phyloP scores from a whole-genome alignment of 805 yeast species.

The Metschnikowia reukaufii region DNA sequence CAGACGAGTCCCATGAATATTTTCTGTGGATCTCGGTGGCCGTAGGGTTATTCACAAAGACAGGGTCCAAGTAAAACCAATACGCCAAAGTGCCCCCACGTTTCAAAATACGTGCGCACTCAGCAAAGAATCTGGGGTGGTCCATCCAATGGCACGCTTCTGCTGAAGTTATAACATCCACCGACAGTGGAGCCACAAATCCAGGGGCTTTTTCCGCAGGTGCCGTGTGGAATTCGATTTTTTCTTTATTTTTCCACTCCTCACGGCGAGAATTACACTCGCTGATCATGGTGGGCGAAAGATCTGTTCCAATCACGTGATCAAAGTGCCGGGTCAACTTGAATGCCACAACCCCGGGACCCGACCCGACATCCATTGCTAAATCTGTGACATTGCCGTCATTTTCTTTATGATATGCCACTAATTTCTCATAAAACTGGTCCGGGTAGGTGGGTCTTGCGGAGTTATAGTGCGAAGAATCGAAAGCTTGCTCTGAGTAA shows the following conservation, averaged over 20 bases:
- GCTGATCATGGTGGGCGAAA: conserved; percentile 55
- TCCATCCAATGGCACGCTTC: conserved; percentile 88
- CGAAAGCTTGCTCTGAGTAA: conserved; percentile 53
- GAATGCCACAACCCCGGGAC: conserved; percentile 72
- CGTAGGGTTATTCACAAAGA: conserved; percentile 50
- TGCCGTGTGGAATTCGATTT: conserved; percentile 24
- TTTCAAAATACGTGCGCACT: conserved; percentile 49
- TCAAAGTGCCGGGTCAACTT: conserved; percentile 47
- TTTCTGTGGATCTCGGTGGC: conserved; percentile 56
- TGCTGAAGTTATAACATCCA: conserved; percentile 74
- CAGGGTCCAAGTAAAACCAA: conserved; percentile 80
- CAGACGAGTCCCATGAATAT: conserved; percentile 44
- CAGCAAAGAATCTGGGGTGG: conserved; percentile 51
- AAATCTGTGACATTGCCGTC: conserved; percentile 22
- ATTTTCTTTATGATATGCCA: conserved; percentile 39
- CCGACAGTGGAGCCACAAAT: conserved; percentile 26
- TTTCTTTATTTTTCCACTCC: conserved; percentile 3
- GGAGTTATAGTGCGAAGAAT: conserved; percentile 51
- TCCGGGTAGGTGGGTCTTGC: conserved; percentile 70
- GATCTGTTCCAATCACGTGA: conserved; percentile 63
- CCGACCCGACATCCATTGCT: conserved; percentile 77
- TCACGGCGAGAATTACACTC: conserved; percentile 23
- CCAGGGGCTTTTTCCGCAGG: conserved; percentile 30
- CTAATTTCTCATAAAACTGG: conserved; percentile 44
- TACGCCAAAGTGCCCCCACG: conserved; percentile 68